Evolutionary conservation across 768 basidiomycete species (phyloP).

Genomic region (Tylopilus balloui): DNA sequence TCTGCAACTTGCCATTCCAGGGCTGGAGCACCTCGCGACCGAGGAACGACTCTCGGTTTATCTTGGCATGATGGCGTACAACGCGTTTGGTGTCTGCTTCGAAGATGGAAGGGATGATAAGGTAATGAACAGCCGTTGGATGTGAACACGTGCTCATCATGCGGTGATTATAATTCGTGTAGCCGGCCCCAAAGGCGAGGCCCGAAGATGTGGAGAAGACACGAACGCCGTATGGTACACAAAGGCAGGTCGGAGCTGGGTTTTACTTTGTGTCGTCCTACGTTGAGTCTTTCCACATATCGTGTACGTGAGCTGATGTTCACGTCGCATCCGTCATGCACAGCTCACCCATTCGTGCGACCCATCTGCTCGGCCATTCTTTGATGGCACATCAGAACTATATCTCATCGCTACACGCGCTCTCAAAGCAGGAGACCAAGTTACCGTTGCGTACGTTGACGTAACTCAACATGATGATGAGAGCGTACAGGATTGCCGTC

Average conservation of each 20-base stretch:
- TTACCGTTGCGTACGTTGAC: constrained; percentile 75
- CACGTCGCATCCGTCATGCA: neutral
- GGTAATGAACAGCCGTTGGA: constrained; percentile 36
- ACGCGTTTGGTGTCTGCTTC: constrained; percentile 69
- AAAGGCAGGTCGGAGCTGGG: constrained; percentile 70
- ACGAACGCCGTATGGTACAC: constrained; percentile 72
- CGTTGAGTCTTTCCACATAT: constrained; percentile 31
- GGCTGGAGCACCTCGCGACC: constrained; percentile 65
- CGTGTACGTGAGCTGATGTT: neutral
- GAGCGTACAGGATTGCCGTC: constrained; percentile 49
- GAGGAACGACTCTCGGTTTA: constrained; percentile 58
- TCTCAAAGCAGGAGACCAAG: constrained; percentile 70
- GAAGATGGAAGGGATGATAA: constrained; percentile 65
- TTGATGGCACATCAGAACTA: constrained; percentile 66
- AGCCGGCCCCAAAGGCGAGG: constrained; percentile 52
- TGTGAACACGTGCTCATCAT: neutral
- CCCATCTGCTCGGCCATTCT: constrained; percentile 63
- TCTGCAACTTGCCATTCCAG: constrained; percentile 59
- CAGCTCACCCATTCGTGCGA: constrained; percentile 70
- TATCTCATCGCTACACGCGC: constrained; percentile 62
- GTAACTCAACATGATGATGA: constrained; percentile 54
- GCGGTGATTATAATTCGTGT: neutral
- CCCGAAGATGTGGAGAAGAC: constrained; percentile 73
- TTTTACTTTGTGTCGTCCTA: constrained; percentile 77
- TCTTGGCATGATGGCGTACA: constrained; percentile 71